Percentiles rank a stretch among this genome's conserved stretches.
Conservation (phyloP, 1,284 basidiomycete genomes). For the Dichomitus squalens region DNA sequence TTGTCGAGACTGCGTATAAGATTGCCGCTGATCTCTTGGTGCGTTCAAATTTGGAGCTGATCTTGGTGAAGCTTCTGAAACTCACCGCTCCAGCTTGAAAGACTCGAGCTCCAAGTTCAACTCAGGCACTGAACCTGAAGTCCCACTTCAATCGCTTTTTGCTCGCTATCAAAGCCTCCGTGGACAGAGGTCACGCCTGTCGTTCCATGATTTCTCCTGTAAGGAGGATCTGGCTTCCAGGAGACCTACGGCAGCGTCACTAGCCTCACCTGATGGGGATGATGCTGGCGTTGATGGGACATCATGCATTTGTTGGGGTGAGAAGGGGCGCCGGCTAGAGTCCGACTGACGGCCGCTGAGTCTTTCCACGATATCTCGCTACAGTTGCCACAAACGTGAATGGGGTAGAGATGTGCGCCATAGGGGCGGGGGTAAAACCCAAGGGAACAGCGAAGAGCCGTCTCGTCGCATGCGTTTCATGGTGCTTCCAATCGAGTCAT, state of each 20-base stretch:
- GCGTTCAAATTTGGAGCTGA: conserved; percentile 10
- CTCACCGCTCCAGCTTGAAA: no score
- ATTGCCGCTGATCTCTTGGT: conserved; percentile 20
- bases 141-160: neutral
- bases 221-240: conserved; percentile 8
- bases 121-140: neutral
- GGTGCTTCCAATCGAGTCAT: neutral
- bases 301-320: conserved; percentile 22
- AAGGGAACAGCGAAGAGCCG: neutral
- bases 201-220: neutral
- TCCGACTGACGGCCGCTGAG: conserved; percentile 8
- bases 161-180: neutral
- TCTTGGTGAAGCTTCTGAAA: neutral
- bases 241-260: conserved; percentile 14
- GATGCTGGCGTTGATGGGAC: conserved; percentile 25
- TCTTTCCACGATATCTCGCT: neutral
- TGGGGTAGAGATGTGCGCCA: neutral
- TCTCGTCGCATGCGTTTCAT: conserved; percentile 14
- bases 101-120: neutral
- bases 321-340: conserved; percentile 12
- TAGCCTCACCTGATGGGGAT: conserved; percentile 18
- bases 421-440: neutral
- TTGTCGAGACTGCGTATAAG: conserved; percentile 15
- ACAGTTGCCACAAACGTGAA: no score
- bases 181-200: neutral